phyloP scores from a whole-genome alignment of 345 rosid genomes.

The Moringa oleifera region DNA sequence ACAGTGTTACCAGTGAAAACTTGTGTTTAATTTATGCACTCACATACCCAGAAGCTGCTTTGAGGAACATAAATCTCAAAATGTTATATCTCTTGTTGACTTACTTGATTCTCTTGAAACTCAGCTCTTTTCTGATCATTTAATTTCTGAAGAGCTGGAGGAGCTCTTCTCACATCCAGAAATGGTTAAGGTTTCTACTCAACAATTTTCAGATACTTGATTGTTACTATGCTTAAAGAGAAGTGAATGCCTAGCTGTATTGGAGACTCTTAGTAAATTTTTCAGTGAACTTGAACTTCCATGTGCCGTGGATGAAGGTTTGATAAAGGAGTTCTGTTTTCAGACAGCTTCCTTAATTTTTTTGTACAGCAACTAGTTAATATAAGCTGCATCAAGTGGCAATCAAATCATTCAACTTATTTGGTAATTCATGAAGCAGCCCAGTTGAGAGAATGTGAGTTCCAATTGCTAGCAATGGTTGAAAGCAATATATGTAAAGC shows the following conservation, averaged over 20 bases:
- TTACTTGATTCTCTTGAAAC: constrained; percentile 22
- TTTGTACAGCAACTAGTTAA: constrained; percentile 41
- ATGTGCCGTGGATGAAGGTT: neutral
- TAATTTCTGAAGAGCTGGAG: constrained; percentile 22
- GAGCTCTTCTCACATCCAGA: constrained; percentile 17
- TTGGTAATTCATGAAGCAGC: constrained; percentile 65
- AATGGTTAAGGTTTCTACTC: neutral
- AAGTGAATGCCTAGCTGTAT: constrained; percentile 22
- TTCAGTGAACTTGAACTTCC: constrained; percentile 24
- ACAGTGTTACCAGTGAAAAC: constrained; percentile 10
- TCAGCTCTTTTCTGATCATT: constrained; percentile 10
- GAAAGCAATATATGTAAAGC: constrained; percentile 35
- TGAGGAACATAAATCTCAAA: constrained; percentile 12
- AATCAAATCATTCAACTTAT: constrained; percentile 26
- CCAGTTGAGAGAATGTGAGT: constrained; percentile 54
- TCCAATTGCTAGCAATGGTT: constrained; percentile 47
- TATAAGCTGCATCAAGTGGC: constrained; percentile 20
- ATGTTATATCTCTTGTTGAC: constrained; percentile 10
- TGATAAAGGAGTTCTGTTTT: constrained; percentile 28
- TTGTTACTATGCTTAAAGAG: constrained; percentile 2
- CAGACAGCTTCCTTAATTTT: constrained; percentile 26
- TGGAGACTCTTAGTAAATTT: constrained; percentile 15
- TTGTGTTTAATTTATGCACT: constrained; percentile 22
- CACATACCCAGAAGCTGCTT: constrained; percentile 25
- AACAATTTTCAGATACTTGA: neutral